phyloP scores from a whole-genome alignment of 192 early-diverging fungal species.

The Backusella macrospora region DNA sequence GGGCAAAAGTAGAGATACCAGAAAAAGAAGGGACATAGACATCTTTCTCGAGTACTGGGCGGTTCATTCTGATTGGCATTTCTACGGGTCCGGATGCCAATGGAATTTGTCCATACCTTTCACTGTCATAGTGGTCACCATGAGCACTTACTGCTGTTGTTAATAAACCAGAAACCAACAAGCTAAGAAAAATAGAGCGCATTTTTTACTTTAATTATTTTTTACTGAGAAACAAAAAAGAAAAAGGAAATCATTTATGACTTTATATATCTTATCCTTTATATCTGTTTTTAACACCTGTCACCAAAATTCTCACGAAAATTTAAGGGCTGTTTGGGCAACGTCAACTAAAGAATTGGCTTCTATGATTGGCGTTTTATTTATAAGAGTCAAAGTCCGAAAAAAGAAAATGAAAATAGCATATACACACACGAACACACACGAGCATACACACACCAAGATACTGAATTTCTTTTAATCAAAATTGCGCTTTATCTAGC shows the following conservation, averaged over 20 bases:
- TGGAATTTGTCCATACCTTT: slow-evolving; percentile 24
- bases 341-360: background rate
- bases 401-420: background rate
- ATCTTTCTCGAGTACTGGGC: slow-evolving; percentile 30
- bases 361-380: slow-evolving; percentile 2
- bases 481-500: background rate
- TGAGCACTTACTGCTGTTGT: slow-evolving; percentile 18
- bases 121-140: slow-evolving; percentile 17
- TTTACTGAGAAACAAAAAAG: background rate
- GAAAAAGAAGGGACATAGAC: slow-evolving; percentile 31
- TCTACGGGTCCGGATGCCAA: slow-evolving; percentile 22
- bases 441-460: background rate
- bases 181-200: background rate
- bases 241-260: background rate
- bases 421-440: background rate
- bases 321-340: slow-evolving; percentile 6
- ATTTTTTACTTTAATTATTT: background rate
- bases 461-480: background rate
- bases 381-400: slow-evolving; percentile 8
- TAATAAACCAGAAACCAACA: background rate
- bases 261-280: background rate
- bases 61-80: slow-evolving; percentile 19
- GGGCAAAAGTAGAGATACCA: slow-evolving; percentile 42
- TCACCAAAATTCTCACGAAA: slow-evolving; percentile 6
- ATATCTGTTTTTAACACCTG: background rate